Evolutionary conservation across 345 rosid genomes (phyloP).

Genomic region (Adansonia digitata): DNA sequence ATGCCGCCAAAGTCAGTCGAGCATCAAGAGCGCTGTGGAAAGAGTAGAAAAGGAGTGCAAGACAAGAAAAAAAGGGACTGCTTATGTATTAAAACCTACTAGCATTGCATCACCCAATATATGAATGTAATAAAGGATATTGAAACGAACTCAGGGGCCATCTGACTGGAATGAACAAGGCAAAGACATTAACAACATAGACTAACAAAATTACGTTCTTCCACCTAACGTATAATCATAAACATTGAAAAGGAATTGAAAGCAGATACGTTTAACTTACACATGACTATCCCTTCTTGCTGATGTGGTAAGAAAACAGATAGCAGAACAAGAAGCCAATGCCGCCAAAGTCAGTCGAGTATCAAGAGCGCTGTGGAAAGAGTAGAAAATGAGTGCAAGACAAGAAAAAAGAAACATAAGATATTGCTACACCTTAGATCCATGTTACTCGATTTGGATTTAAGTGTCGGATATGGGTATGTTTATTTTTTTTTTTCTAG

Average conservation of each 20-base stretch:
- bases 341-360: background rate
- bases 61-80: background rate
- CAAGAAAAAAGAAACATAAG: background rate
- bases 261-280: constrained; percentile 30
- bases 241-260: background rate
- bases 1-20: background rate
- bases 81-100: background rate
- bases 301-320: background rate
- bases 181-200: background rate
- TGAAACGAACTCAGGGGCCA: background rate
- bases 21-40: constrained; percentile 12
- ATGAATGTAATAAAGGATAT: background rate
- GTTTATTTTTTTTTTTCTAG: no score
- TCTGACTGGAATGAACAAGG: no score
- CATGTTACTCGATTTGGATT: no score
- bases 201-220: background rate
- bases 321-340: background rate
- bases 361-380: constrained; percentile 14
- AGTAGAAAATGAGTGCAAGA: background rate
- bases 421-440: background rate
- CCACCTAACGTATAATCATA: no score
- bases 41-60: background rate
- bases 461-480: no score
- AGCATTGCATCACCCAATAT: background rate
- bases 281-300: constrained; percentile 9